Conservation (phyloP, 306 rosid genomes). For the Lathyrus oleraceus region DNA sequence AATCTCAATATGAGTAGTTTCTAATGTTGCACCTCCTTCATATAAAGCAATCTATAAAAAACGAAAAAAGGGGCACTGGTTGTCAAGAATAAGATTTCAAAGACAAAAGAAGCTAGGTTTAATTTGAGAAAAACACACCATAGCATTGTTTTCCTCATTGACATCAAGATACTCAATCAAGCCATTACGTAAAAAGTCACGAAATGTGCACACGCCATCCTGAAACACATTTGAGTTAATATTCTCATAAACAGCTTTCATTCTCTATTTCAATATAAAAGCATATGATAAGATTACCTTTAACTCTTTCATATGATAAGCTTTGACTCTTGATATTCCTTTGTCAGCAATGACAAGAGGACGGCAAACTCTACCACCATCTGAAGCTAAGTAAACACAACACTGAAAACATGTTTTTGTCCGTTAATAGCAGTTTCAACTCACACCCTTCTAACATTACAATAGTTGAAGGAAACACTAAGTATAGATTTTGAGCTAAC, state of each 20-base stretch:
- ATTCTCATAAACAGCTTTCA: slow-evolving; percentile 21
- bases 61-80: neutral
- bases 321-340: slow-evolving; percentile 81
- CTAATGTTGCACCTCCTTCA: slow-evolving; percentile 69
- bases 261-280: slow-evolving; percentile 24
- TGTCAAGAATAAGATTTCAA: slow-evolving; percentile 19
- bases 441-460: slow-evolving; percentile 10
- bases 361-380: slow-evolving; percentile 98
- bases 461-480: neutral
- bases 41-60: slow-evolving; percentile 77
- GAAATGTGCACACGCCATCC: slow-evolving; percentile 88
- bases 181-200: slow-evolving; percentile 83
- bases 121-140: slow-evolving; percentile 56
- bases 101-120: slow-evolving; percentile 25
- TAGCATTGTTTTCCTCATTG: slow-evolving; percentile 91
- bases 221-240: slow-evolving; percentile 34
- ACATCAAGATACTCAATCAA: slow-evolving; percentile 96
- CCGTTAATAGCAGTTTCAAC: slow-evolving; percentile 20
- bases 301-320: slow-evolving; percentile 91
- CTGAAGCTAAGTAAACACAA: slow-evolving; percentile 92
- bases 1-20: slow-evolving; percentile 84
- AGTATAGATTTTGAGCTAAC: slow-evolving; percentile 6
- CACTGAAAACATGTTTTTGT: slow-evolving; percentile 46
- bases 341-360: slow-evolving; percentile 93
- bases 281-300: slow-evolving; percentile 45